Conservation (phyloP, 495 filamentous ascomycete genomes). For the Aspergillus panamensis region DNA sequence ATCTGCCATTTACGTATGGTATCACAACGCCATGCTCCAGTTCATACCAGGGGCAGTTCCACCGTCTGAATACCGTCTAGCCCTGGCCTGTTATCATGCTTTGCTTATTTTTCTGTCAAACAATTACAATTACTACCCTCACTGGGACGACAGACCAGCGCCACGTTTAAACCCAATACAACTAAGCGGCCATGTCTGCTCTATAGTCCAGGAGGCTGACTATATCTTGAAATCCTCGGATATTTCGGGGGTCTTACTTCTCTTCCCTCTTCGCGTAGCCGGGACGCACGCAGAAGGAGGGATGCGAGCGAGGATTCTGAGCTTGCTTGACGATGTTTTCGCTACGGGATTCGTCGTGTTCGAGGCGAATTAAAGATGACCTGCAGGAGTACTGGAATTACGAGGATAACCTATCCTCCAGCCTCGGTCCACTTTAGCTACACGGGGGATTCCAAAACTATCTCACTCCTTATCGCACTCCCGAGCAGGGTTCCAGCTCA, state of each 20-base stretch:
- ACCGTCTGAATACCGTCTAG: neutral
- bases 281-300: neutral
- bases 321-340: conserved; percentile 1
- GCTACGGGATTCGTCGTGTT: conserved; percentile 1
- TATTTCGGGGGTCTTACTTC: conserved; percentile 2
- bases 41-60: neutral
- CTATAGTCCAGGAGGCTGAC: neutral
- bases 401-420: neutral
- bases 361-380: conserved; percentile 1
- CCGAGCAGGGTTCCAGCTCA: too few species aligned
- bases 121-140: conserved; percentile 1
- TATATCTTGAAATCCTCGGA: conserved; percentile 1
- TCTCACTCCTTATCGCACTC: neutral
- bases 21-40: neutral
- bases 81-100: neutral
- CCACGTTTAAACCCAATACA: neutral
- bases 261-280: neutral
- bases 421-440: neutral
- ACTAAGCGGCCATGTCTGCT: neutral
- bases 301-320: neutral
- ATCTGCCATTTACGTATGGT: neutral
- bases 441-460: neutral
- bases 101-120: conserved; percentile 1
- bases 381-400: conserved; percentile 1
- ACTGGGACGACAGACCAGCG: neutral